Percentiles rank a stretch among this genome's conserved stretches.
phyloP scores from a whole-genome alignment of 1,284 basidiomycete species.

The Naganishia albida region DNA sequence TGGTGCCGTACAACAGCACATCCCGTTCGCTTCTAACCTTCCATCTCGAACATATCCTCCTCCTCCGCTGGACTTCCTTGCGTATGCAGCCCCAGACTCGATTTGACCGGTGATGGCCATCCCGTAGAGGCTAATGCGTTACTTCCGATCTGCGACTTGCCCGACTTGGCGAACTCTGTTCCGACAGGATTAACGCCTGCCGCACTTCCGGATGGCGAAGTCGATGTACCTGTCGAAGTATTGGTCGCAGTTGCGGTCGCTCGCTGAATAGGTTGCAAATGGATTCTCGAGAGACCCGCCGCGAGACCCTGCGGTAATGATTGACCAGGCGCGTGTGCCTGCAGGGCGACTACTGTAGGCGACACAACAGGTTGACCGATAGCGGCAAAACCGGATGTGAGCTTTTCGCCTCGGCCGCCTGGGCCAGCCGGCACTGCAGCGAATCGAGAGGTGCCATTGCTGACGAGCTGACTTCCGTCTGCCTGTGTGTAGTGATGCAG shows the following conservation, averaged over 20 bases:
- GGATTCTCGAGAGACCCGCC: slow-evolving; percentile 50
- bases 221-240: slow-evolving; percentile 6
- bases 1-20: too few relatives aligned
- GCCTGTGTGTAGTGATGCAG: slow-evolving; percentile 25
- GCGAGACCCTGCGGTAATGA: slow-evolving; percentile 52
- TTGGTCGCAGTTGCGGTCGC: neutral
- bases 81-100: slow-evolving; percentile 5
- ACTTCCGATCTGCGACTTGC: slow-evolving; percentile 8
- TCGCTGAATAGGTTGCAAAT: slow-evolving; percentile 41
- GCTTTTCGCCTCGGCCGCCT: slow-evolving; percentile 8
- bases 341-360: slow-evolving; percentile 43
- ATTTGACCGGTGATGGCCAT: slow-evolving; percentile 28
- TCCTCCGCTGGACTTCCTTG: slow-evolving; percentile 33
- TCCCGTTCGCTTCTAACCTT: slow-evolving; percentile 30
- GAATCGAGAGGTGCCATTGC: slow-evolving; percentile 41
- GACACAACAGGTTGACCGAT: slow-evolving; percentile 43
- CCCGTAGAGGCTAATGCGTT: slow-evolving; percentile 9
- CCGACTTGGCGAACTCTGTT: slow-evolving; percentile 17
- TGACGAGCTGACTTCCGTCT: slow-evolving; percentile 29
- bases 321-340: slow-evolving; percentile 53
- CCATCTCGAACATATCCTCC: slow-evolving; percentile 44
- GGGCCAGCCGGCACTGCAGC: slow-evolving; percentile 18
- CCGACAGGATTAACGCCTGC: slow-evolving; percentile 2
- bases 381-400: slow-evolving; percentile 26
- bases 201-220: slow-evolving; percentile 2